Evolutionary conservation across 805 yeast genomes (phyloP).

Genomic region (Ogataea zsoltii): DNA sequence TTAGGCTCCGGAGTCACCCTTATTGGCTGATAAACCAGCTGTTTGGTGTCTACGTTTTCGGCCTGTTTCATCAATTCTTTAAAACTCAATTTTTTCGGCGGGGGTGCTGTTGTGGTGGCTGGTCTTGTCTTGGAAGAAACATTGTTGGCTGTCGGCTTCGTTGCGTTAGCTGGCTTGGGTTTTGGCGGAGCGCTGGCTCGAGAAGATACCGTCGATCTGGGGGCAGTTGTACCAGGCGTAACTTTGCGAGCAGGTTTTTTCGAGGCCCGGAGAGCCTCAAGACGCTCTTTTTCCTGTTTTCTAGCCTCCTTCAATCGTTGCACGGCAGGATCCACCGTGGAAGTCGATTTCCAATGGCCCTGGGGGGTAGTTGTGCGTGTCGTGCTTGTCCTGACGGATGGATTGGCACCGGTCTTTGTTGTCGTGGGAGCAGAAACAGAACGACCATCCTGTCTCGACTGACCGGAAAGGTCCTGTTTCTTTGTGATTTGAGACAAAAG

Average conservation of each 20-base stretch:
- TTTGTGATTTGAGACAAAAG: constrained; percentile 33
- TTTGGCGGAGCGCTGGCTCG: constrained; percentile 6
- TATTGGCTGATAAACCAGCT: constrained; percentile 36
- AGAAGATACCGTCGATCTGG: neutral
- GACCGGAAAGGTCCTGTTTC: constrained; percentile 17
- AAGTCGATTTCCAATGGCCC: neutral
- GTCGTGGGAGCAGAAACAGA: neutral
- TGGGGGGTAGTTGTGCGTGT: neutral
- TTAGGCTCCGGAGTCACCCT: constrained; percentile 12
- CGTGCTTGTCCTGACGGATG: neutral
- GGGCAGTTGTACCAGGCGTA: constrained; percentile 3
- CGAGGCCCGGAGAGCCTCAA: constrained; percentile 34
- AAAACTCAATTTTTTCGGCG: constrained; percentile 49
- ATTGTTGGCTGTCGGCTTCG: constrained; percentile 5
- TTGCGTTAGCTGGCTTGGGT: constrained; percentile 11
- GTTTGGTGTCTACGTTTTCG: constrained; percentile 52
- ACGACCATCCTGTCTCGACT: neutral
- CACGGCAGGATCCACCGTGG: constrained; percentile 64
- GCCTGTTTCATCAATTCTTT: constrained; percentile 73
- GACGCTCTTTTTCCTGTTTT: constrained; percentile 50
- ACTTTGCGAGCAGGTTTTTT: constrained; percentile 17
- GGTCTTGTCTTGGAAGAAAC: constrained; percentile 5
- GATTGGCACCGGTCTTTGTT: neutral
- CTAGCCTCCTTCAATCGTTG: constrained; percentile 67
- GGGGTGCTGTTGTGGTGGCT: constrained; percentile 1